These are phyloP conservation scores for Ilyonectria robusta DNA, from an alignment of 2,329 filamentous ascomycete genomes.

Conservation along the genomic window DNA sequence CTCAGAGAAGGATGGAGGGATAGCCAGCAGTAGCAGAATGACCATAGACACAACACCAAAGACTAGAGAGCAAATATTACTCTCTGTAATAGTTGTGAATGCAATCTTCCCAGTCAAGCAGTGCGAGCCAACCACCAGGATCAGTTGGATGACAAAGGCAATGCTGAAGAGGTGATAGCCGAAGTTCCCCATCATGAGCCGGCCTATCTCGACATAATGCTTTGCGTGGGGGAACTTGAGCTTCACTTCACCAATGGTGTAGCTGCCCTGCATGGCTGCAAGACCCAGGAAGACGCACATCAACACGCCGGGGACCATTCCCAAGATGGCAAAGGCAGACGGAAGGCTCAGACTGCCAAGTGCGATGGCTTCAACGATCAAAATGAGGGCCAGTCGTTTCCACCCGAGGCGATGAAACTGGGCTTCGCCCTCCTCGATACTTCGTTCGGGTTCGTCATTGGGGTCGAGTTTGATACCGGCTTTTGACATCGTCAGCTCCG, in stretches of 20 bases:
- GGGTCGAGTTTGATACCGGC: neutral
- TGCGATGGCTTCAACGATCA: constrained; percentile 39
- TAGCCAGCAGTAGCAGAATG: constrained; percentile 60
- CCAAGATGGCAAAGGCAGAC: constrained; percentile 65
- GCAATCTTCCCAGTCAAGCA: constrained; percentile 79
- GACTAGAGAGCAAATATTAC: constrained; percentile 54
- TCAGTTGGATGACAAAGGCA: constrained; percentile 74
- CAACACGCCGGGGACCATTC: constrained; percentile 65
- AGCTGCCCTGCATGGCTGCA: constrained; percentile 63
- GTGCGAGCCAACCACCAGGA: constrained; percentile 81
- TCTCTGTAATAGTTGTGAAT: constrained; percentile 73
- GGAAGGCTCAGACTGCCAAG: constrained; percentile 58
- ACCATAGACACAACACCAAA: constrained; percentile 62
- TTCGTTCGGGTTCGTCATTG: neutral
- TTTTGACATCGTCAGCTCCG: neutral
- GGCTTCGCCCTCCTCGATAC: neutral
- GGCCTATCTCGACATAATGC: constrained; percentile 55
- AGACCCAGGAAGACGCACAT: constrained; percentile 59
- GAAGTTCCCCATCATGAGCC: constrained; percentile 70
- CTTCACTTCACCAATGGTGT: constrained; percentile 64
- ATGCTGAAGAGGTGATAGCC: constrained; percentile 74
- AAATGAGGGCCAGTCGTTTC: constrained; percentile 39
- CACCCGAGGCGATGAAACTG: neutral
- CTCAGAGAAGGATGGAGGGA: constrained; percentile 62
- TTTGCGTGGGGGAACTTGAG: constrained; percentile 67